Conservation (phyloP, 176 grass and related monocot species). For the Alopecurus myosuroides region DNA sequence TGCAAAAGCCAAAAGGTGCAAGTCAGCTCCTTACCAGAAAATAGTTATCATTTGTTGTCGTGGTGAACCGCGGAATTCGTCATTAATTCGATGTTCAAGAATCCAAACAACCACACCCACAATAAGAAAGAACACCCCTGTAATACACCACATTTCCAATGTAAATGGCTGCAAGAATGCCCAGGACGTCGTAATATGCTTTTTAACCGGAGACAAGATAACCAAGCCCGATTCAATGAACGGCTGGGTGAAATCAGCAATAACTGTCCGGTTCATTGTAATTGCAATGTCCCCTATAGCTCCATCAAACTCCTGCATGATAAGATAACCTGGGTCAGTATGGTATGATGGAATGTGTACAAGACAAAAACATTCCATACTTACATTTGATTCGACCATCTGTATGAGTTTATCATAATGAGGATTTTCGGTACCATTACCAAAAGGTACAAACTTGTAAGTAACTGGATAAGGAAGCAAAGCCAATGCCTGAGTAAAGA, state of each 20-base stretch:
- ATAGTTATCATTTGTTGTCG: conserved; percentile 73
- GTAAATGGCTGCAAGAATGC: conserved; percentile 91
- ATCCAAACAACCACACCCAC: conserved; percentile 87
- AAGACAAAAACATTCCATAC: not conserved
- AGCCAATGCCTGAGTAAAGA: conserved; percentile 75
- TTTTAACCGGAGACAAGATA: conserved; percentile 73
- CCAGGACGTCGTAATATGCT: conserved; percentile 64
- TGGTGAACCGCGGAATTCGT: conserved; percentile 85
- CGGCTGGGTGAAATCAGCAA: conserved; percentile 82
- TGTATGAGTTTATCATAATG: conserved; percentile 51
- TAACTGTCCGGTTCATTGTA: conserved; percentile 60
- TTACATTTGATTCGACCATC: conserved; percentile 75
- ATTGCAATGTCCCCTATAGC: conserved; percentile 82
- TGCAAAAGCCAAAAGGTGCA: not conserved
- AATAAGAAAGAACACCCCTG: conserved; percentile 63
- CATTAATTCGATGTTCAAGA: conserved; percentile 92
- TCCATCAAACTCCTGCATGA: conserved; percentile 69
- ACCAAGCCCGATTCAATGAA: conserved; percentile 88
- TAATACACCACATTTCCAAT: conserved; percentile 83
- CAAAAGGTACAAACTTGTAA: conserved; percentile 72
- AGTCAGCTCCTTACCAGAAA: conserved; percentile 56
- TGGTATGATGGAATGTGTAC: conserved; percentile 14
- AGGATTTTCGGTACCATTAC: conserved; percentile 65
- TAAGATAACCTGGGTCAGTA: conserved; percentile 13
- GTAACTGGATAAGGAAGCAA: conserved; percentile 94